Percentiles rank a stretch among this genome's conserved stretches.
These are phyloP conservation scores for Xylariaceae sp. DNA, from an alignment of 2,329 filamentous ascomycete species.

Conservation along the genomic window DNA sequence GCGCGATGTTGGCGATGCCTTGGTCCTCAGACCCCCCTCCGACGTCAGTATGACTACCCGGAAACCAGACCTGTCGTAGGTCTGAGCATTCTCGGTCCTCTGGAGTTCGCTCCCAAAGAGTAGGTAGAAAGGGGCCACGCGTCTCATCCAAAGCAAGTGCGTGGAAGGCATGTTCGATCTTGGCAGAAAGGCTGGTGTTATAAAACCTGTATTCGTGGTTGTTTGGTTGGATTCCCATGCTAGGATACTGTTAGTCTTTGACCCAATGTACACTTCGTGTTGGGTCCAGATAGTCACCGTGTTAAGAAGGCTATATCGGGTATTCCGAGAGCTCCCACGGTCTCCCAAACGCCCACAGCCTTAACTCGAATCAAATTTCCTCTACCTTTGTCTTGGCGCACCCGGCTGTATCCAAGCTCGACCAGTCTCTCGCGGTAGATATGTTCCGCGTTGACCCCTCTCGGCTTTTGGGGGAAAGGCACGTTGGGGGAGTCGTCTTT, in stretches of 20 bases:
- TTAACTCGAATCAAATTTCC: constrained; percentile 39
- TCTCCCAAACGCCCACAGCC: constrained; percentile 40
- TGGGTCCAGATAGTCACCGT: too few species aligned
- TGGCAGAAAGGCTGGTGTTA: constrained; percentile 44
- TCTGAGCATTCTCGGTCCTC: constrained; percentile 32
- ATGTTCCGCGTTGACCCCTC: constrained; percentile 31
- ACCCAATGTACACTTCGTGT: too few species aligned
- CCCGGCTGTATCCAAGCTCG: constrained; percentile 33
- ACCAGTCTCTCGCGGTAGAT: constrained; percentile 38
- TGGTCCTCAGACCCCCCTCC: constrained; percentile 58
- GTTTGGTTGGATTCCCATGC: too few species aligned
- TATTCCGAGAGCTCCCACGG: constrained; percentile 38
- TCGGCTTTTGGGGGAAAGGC: constrained; percentile 43
- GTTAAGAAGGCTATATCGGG: constrained; percentile 26
- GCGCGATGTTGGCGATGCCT: constrained; percentile 29
- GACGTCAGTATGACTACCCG: constrained; percentile 63
- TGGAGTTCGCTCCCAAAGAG: constrained; percentile 43
- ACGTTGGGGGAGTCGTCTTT: constrained; percentile 38
- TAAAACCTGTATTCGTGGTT: constrained; percentile 40
- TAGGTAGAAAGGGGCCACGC: constrained; percentile 45
- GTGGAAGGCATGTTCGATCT: constrained; percentile 51
- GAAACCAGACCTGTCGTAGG: constrained; percentile 55
- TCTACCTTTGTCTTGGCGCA: constrained; percentile 24
- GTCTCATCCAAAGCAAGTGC: constrained; percentile 52
- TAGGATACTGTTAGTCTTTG: too few species aligned